Base-by-base conservation (phyloP, 2,329 filamentous ascomycete species). In the Exophiala oligosperma region DNA sequence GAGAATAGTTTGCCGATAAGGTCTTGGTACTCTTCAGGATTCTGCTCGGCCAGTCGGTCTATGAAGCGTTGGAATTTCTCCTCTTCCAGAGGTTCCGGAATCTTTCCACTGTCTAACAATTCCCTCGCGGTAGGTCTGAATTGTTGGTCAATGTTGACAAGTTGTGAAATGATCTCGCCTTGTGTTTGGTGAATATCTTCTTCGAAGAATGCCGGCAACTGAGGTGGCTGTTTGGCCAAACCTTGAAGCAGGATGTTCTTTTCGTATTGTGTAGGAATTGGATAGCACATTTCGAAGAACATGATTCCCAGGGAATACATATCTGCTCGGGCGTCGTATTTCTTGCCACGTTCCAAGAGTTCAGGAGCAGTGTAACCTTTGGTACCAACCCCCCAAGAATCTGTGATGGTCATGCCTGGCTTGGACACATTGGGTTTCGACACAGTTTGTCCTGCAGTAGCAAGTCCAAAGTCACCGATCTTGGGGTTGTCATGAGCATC, bases 301-400 rank as follows among this genome's bases (percentile, higher is more conserved):
- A 99, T 97, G 63, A 99, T 90, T 0, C 94, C 94, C 43, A 99
- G 80, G 0, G 93, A 97, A 71, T 94, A 99, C 93, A 99, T 97
- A 76, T 99, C 94, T 1, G 97, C 92, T 73, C 97, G 97, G 57
- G 91, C 87, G 59, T 90, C 95, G 71, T 97, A 97, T 61, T 87
- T 87, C 2, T 88, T 56, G 21, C 59, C 56, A 26, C 47, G 53
- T 26, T 49, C 49, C 59, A 89, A 86, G 56, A 99, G 84, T 73
- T 99, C 94, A 0, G 94, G 94, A 0, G 94, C 94, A 56, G 96
- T 90, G 68, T 99, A 99, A 57, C 94, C 89, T 0, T 91, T 88
- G 12, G 94, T 99, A 3, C 86, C 86, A 48, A 89, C 77, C 65
- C 84, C 85, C 38, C 55, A 60, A 21, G 60, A 61, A 35, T 59